Conservation (phyloP, 495 filamentous ascomycete species). For the Penicillium alfredii region DNA sequence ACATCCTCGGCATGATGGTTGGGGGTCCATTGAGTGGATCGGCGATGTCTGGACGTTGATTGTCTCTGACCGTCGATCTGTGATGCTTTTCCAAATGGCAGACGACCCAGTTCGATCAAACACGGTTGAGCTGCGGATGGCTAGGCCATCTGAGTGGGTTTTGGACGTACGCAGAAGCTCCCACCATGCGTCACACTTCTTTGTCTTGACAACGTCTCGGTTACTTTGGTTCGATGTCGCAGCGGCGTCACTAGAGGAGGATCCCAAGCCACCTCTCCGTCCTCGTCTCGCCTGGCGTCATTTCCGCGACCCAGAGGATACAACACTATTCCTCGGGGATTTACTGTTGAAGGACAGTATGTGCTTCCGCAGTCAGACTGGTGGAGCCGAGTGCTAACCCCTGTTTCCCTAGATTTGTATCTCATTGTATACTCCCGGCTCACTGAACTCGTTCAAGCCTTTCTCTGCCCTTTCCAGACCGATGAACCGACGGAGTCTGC, state of each 20-base stretch:
- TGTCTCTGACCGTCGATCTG: constrained; percentile 40
- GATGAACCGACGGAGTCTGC: constrained; percentile 12
- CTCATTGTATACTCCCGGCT: constrained; percentile 42
- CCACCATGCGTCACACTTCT: constrained; percentile 44
- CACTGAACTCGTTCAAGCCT: constrained; percentile 30
- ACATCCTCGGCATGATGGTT: constrained; percentile 40
- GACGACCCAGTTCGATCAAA: constrained; percentile 14
- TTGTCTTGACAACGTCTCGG: constrained; percentile 48
- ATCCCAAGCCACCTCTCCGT: constrained; percentile 11
- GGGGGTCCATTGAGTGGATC: constrained; percentile 47
- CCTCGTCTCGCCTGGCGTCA: constrained; percentile 39
- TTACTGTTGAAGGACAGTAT: constrained; percentile 28
- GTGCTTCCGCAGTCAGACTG: constrained; percentile 2
- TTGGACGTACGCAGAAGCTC: constrained; percentile 45
- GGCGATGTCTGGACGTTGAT: constrained; percentile 39
- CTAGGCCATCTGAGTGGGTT: constrained; percentile 45
- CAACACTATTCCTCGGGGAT: constrained; percentile 33
- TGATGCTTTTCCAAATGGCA: constrained; percentile 34
- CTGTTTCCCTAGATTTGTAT: constrained; percentile 19
- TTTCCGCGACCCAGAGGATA: constrained; percentile 42
- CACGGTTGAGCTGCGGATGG: constrained; percentile 31
- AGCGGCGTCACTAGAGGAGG: constrained; percentile 1
- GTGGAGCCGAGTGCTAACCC: neutral
- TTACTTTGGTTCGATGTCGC: constrained; percentile 38
- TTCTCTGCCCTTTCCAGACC: constrained; percentile 25